Base-by-base conservation (phyloP, 208 protist species). In the Trypanosoma cruzi region DNA sequence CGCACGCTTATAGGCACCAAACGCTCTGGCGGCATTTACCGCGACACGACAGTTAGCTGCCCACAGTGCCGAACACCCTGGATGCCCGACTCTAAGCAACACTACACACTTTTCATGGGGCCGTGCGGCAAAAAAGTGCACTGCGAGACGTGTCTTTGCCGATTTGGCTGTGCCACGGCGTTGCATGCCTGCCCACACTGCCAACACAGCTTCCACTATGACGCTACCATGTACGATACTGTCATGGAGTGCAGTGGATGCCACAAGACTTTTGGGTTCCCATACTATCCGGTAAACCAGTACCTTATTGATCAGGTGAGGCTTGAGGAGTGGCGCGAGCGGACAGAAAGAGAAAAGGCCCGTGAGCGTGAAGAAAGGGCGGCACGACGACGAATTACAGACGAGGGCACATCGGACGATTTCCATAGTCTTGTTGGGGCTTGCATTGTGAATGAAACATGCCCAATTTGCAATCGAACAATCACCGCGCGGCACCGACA, bases 91-190 rank as follows among this genome's bases (percentile, higher is more conserved):
- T 56, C 77, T 7, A 80, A 80, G 37, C 83, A 81, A 60, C 90
- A 96, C 65, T 96, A 96, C 77, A 85, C 86, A 11, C 84, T 96
- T 34, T 93, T 96, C 70, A 96, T 96, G 90, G 90, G 90, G 28
- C 66, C 77, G 36, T 88, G 84, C 69, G 85, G 84, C 10, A 84
- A 85, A 77, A 86, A 84, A 63, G 82, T 93, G 42, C 90, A 96
- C 77, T 96, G 90, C 66, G 87, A 96, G 59, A 76, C 89, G 53
- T 96, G 90, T 53, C 82, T 96, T 26, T 86, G 90, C 50, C 73
- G 79, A 2, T 96, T 94, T 63, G 90, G 90, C 31, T 85, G 77
- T 40, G 86, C 88, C 18, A 92, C 88, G 0, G 90, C 88, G 1
- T 56, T 92, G 44, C 90, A 96, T 68, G 72, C 73, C 53, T 96